phyloP scores from a whole-genome alignment of 2,329 filamentous ascomycete species.

The Aspergillus arachidicola region DNA sequence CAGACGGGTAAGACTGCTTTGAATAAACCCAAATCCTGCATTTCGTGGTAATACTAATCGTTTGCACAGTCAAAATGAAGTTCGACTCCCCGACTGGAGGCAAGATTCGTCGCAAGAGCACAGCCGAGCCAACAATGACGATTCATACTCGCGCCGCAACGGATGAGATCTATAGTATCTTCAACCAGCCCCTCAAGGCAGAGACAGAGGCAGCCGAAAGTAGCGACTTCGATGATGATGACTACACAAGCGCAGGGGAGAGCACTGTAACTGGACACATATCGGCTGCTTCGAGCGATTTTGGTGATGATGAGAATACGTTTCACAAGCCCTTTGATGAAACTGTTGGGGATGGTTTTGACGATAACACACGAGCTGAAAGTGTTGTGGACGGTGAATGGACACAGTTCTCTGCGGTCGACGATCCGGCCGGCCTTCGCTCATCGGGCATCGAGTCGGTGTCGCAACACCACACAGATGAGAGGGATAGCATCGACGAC shows the following conservation, averaged over 20 bases:
- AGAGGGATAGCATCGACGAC: constrained; percentile 30
- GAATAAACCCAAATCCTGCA: too few relatives aligned
- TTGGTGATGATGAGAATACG: constrained; percentile 60
- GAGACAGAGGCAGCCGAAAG: constrained; percentile 60
- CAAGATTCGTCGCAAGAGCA: constrained; percentile 78
- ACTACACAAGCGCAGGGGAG: constrained; percentile 84
- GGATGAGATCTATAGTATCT: constrained; percentile 96
- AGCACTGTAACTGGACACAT: constrained; percentile 78
- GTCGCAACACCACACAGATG: constrained; percentile 18
- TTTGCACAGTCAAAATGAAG: constrained; percentile 77
- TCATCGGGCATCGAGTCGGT: constrained; percentile 26
- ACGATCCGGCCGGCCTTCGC: constrained; percentile 42
- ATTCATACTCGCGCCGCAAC: constrained; percentile 93
- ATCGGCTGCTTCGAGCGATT: constrained; percentile 65
- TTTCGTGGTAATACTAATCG: background rate
- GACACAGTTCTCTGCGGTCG: constrained; percentile 81
- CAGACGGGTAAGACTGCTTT: constrained; percentile 72
- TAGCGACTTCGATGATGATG: constrained; percentile 66
- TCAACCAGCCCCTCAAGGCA: constrained; percentile 77
- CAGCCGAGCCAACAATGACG: constrained; percentile 92
- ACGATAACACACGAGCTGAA: constrained; percentile 49
- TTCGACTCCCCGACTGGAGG: constrained; percentile 84
- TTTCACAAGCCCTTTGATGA: constrained; percentile 46
- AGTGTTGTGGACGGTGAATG: constrained; percentile 70
- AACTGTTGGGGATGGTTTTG: constrained; percentile 48